Evolutionary conservation across 371 early-diverging fungal species (phyloP), one percentile per base, ranked within the genome.

Genomic region (Rhizomucor pusillus): DNA sequence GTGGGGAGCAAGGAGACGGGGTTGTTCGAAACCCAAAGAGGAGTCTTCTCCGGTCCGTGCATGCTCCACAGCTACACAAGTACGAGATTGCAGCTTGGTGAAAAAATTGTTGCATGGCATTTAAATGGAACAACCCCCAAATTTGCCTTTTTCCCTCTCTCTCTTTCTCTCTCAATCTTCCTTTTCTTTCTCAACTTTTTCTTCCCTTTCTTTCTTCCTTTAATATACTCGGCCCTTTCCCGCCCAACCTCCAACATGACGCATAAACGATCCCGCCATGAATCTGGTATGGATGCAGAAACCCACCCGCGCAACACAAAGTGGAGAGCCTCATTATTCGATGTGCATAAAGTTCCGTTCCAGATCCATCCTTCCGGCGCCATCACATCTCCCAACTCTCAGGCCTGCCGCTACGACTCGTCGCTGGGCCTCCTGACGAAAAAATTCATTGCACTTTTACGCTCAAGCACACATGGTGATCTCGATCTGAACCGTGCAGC

Each of bases 401-500:
- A 58, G 19, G 59, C 70, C n/a, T 60, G 70, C 53, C 60, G 70
- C 35, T 69, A 75, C 44, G 75, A 75, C 62, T 75, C 75, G 44
- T 90, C 90, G 4, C 73, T 93, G n/a, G 86, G 84, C 29, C 67
- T 80, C 20, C 63, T 93, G 54, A 90, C 93, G 7, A 88, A 87
- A 60, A 87, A 81, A 43, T 91, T 93, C 61, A 79, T 91, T 40
- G 54, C 70, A 4, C 65, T 88, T 5, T 66, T 93, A 46, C 76
- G 81, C 23, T 71, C 81, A n/a, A 77, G 86, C 41, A 70, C 77
- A 43, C 79, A 86, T 20, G 84, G 84, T 1, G 81, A 81, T 22
- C 63, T 91, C 39, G 91, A 91, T 63, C 67, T 90, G 44, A 90
- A 88, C 53, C 63, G 71, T 39, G 91, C 92, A 7, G 89, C 92